A percentile compares a stretch with the other conserved stretches of the same genome.
Evolutionary conservation across 164 flowering plant genomes (phyloP).

Genomic region (Platanus orientalis): DNA sequence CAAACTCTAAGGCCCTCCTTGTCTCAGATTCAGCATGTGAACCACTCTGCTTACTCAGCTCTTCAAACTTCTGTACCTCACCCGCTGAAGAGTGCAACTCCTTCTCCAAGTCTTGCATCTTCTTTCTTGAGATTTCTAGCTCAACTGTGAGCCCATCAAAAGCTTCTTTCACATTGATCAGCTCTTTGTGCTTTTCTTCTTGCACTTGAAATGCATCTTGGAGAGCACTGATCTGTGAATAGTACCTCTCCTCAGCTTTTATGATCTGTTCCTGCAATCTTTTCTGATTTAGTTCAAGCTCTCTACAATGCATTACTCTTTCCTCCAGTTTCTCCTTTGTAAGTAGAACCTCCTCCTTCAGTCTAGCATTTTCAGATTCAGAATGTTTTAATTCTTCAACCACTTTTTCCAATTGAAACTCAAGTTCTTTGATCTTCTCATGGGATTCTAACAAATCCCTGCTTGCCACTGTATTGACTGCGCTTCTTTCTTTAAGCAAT

Average conservation of each 20-base stretch:
- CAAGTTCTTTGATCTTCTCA: slow-evolving; percentile 66
- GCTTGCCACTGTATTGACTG: slow-evolving; percentile 26
- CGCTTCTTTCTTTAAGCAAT: slow-evolving; percentile 27
- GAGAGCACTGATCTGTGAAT: slow-evolving; percentile 42
- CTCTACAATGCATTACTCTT: slow-evolving; percentile 41
- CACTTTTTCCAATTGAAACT: slow-evolving; percentile 59
- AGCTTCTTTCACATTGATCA: slow-evolving; percentile 53
- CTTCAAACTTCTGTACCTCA: slow-evolving; percentile 63
- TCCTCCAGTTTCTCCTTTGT: slow-evolving; percentile 51
- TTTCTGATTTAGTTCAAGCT: slow-evolving; percentile 53
- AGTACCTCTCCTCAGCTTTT: slow-evolving; percentile 49
- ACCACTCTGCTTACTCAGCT: slow-evolving; percentile 57
- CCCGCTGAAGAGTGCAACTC: slow-evolving; percentile 43
- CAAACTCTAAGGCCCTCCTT: slow-evolving; percentile 64
- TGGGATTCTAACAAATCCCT: slow-evolving; percentile 54
- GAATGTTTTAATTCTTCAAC: slow-evolving; percentile 44
- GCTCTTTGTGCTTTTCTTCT: slow-evolving; percentile 64
- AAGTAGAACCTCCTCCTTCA: slow-evolving; percentile 45
- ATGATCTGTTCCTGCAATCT: slow-evolving; percentile 45
- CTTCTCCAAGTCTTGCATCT: slow-evolving; percentile 54
- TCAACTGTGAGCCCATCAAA: slow-evolving; percentile 56
- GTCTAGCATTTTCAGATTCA: slow-evolving; percentile 48
- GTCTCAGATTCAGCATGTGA: slow-evolving; percentile 58
- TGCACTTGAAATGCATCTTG: slow-evolving; percentile 58
- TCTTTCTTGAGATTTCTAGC: slow-evolving; percentile 63